Conservation (phyloP, 1,139 yeast species). For the Taphrina betulina region DNA sequence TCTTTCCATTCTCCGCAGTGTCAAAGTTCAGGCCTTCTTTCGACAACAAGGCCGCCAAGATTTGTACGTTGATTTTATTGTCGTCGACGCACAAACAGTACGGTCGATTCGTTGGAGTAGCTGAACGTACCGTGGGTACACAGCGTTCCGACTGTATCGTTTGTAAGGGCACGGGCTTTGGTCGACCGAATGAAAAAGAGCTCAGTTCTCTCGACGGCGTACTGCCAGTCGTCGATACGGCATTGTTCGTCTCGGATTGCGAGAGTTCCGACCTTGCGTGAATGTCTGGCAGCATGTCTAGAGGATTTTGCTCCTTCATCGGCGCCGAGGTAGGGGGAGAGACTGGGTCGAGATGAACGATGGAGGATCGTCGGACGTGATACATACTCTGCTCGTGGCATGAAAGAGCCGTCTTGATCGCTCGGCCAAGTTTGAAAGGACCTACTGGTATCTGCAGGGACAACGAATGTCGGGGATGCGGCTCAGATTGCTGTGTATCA, state of each 20-base stretch:
- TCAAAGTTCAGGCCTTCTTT: not conserved
- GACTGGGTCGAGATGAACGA: constrained; percentile 14
- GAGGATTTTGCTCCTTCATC: constrained; percentile 1
- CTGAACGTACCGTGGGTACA: not conserved
- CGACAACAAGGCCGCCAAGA: not conserved
- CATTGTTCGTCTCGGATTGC: not conserved
- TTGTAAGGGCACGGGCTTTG: not conserved
- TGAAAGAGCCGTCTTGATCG: constrained; percentile 4
- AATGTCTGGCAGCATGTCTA: not conserved
- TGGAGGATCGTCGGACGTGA: constrained; percentile 10
- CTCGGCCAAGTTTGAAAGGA: constrained; percentile 20
- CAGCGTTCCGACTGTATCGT: not conserved
- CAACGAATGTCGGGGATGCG: not conserved
- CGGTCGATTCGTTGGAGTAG: not conserved
- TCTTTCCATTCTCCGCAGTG: constrained; percentile 1
- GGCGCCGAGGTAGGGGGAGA: constrained; percentile 9
- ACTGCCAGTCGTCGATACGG: not conserved
- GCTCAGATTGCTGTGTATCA: not conserved
- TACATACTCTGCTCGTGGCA: constrained; percentile 8
- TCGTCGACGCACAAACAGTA: constrained; percentile 9
- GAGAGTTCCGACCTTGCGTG: not conserved
- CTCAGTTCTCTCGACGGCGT: constrained; percentile 3
- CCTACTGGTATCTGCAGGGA: constrained; percentile 14
- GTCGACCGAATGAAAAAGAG: not conserved
- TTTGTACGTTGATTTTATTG: constrained; percentile 6